Conservation (phyloP, 2,329 filamentous ascomycete genomes). For the Trichoderma asperellum region DNA sequence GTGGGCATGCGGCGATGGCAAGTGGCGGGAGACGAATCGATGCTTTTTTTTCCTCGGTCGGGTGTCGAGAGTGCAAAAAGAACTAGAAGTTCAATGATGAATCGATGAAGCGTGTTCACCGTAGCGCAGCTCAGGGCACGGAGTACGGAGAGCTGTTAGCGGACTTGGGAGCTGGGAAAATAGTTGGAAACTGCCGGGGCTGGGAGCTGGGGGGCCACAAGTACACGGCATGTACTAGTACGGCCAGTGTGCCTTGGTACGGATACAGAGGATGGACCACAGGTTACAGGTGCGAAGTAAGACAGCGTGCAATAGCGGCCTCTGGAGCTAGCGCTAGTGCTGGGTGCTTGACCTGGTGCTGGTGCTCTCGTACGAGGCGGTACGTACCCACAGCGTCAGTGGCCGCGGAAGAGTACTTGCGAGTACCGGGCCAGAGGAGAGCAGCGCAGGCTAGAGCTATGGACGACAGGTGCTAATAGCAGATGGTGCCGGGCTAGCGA, state of each 20-base stretch:
- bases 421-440: neutral
- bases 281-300: neutral
- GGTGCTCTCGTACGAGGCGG: neutral
- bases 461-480: neutral
- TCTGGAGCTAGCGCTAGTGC: neutral
- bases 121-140: constrained; percentile 25
- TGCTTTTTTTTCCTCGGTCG: constrained; percentile 16
- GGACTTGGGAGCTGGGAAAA: constrained; percentile 13
- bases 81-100: constrained; percentile 17
- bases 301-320: neutral
- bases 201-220: constrained; percentile 1
- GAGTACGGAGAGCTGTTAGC: constrained; percentile 17
- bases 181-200: constrained; percentile 17
- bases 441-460: neutral
- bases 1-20: constrained; percentile 10
- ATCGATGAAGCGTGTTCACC: constrained; percentile 22
- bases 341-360: neutral
- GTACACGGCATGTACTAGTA: neutral
- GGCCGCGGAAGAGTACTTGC: neutral
- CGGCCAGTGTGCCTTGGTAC: neutral
- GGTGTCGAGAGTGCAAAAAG: constrained; percentile 18
- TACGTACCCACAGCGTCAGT: neutral
- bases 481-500: neutral
- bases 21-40: constrained; percentile 17
- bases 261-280: neutral